phyloP scores from a whole-genome alignment of 495 filamentous ascomycete species.

The Hapsidospora chrysogenum region DNA sequence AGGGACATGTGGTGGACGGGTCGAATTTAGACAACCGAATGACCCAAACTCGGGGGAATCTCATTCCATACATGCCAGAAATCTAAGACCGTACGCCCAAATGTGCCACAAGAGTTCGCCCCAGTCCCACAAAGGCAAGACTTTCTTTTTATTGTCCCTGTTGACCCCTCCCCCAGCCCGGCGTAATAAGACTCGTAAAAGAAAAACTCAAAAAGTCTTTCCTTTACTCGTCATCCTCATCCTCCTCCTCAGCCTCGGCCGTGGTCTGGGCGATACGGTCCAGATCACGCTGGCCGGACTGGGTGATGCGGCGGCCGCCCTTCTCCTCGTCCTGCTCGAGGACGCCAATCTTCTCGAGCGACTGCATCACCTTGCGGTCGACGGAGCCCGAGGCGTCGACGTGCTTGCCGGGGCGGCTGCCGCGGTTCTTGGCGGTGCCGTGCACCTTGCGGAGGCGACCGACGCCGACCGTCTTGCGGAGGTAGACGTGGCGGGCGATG shows the following conservation, averaged over 20 bases:
- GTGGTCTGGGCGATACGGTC: conserved; percentile 77
- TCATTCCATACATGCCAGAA: conserved; percentile 3
- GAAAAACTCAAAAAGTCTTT: not conserved
- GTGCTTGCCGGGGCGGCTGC: conserved; percentile 79
- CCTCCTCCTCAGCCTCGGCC: conserved; percentile 52
- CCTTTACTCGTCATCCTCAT: conserved; percentile 40
- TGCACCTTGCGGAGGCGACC: conserved; percentile 67
- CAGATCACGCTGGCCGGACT: conserved; percentile 94
- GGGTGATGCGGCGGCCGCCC: conserved; percentile 92
- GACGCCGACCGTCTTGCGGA: conserved; percentile 97
- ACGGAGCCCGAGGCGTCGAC: conserved; percentile 88
- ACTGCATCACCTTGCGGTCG: conserved; percentile 90
- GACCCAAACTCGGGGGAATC: conserved; percentile 2
- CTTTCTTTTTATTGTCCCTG: too few relatives aligned
- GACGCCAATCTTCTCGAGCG: conserved; percentile 97
- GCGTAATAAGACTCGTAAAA: not conserved
- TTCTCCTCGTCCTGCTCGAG: conserved; percentile 92
- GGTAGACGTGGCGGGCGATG: conserved; percentile 94
- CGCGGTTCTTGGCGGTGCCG: conserved; percentile 93
- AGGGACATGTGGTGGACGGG: not conserved
- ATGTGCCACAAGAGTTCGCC: too few relatives aligned
- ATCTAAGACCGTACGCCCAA: conserved; percentile 3
- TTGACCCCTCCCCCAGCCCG: not conserved
- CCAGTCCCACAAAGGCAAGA: too few relatives aligned
- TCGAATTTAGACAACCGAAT: conserved; percentile 2